These are phyloP conservation scores for Monilinia vaccinii-corymbosi DNA, from an alignment of 2,329 filamentous ascomycete species.

Conservation along the genomic window DNA sequence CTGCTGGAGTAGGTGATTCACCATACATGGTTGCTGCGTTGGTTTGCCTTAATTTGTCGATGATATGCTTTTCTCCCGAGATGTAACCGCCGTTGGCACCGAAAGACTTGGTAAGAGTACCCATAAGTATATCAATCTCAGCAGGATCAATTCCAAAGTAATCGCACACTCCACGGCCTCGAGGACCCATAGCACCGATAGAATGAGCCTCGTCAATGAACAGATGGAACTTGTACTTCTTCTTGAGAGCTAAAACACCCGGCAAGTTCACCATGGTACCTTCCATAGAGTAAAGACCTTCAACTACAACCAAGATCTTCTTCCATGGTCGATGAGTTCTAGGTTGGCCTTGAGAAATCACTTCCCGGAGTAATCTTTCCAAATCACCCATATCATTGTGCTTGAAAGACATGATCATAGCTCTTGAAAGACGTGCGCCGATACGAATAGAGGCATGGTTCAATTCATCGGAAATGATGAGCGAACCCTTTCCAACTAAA, in stretches of 20 bases:
- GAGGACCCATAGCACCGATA: constrained; percentile 81
- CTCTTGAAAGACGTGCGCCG: constrained; percentile 85
- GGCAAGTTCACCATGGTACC: constrained; percentile 98
- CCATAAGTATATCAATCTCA: constrained; percentile 94
- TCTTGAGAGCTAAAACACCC: constrained; percentile 75
- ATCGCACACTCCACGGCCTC: constrained; percentile 88
- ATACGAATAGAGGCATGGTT: constrained; percentile 98
- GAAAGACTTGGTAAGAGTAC: constrained; percentile 95
- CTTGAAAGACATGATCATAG: constrained; percentile 93
- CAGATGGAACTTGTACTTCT: constrained; percentile 92
- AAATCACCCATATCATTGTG: constrained; percentile 92
- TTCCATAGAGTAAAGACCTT: constrained; percentile 98
- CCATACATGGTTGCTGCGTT: constrained; percentile 83
- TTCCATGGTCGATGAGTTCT: constrained; percentile 99
- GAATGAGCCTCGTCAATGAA: constrained; percentile 97
- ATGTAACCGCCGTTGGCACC: constrained; percentile 97
- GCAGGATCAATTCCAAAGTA: constrained; percentile 87
- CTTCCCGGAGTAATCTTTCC: constrained; percentile 78
- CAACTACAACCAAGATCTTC: constrained; percentile 94
- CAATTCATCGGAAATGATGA: constrained; percentile 93
- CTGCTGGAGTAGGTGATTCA: constrained; percentile 78
- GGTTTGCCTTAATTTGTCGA: constrained; percentile 79
- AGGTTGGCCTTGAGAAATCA: constrained; percentile 92
- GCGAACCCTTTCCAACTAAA: constrained; percentile 81
- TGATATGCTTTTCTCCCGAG: constrained; percentile 78